Evolutionary conservation across 805 yeast species (phyloP), one percentile per base, ranked within the genome.

Genomic region (Lachancea cidri): DNA sequence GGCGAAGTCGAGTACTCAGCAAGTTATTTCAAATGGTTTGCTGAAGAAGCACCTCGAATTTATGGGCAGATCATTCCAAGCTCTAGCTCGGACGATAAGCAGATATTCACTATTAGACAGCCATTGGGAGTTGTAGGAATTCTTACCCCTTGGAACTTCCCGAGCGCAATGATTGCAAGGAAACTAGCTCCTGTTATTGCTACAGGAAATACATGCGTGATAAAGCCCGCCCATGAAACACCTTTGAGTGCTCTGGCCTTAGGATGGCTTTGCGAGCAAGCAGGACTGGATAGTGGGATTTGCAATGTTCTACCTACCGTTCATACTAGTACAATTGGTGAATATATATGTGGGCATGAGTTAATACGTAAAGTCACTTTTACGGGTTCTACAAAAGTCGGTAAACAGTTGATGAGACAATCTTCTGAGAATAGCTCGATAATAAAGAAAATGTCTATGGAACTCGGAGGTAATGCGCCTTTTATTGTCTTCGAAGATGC

Each of bases 101-200:
- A 81, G 45, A 77, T 83, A 45, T 50, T 80, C 41, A 69, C 86
- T 4, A 50, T 77, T 45, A 74, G 77, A 51, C 87, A 83, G 58
- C 91, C 94, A n/a, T 68, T 84, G 36, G 94, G 94, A 5, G 88
- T 82, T 1, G 82, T 84, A 51, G 89, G 88, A 7, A 76, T 84
- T 40, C 60, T 84, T 53, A 81, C 91, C 3, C 93, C 93, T 3
- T 84, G 93, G 93, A 84, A 85, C 62, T 85, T 84, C 62, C 94
- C 94, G 3, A 65, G 78, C 17, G 86, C 89, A 3, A 83, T 82
- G 89, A 79, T 81, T 46, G 73, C 87, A 4, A 67, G 88, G 49
- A 83, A 83, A 56, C 64, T 79, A 38, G 89, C 83, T 16, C 87
- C 91, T 24, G 87, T 86, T 2, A 55, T 81, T 22, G 89, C 93